Base-by-base conservation (phyloP, 192 early-diverging fungal genomes). In the Backusella circina region DNA sequence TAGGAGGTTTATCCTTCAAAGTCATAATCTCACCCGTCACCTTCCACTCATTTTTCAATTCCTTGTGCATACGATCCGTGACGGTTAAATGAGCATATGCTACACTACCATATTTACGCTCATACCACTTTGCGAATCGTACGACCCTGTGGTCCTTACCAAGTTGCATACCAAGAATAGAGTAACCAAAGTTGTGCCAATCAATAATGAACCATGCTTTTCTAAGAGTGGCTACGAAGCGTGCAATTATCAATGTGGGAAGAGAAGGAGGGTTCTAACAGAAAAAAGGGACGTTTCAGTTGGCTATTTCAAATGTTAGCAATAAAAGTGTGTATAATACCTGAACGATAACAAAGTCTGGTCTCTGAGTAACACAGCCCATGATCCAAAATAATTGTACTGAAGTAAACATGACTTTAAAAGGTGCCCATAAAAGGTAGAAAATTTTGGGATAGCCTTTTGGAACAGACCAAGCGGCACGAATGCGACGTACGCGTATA, bases 121-220 rank as follows among this genome's bases (percentile, higher is more conserved):
- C 94, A 76, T 91, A 93, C 88, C 75, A 70, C 72, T 86, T 82
- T 5, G 90, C 90, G 65, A 86, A 54, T 61, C 72, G 64, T 0
- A 94, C 90, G 10, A 95, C 82, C 26, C 47, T 76, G 39, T 86
- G 88, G 1, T 71, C 31, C 23, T 80, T 41, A 12, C 93, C 93
- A 26, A 96, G 73, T 57, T 84, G 88, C 35, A 96, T 74, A 10
- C 86, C 91, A 35, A 99, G 91, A 35, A 99, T 88, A 3, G 95
- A 92, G 78, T 90, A 93, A 26, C 97, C 97, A 80, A 96, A 96
- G 82, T 99, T 99, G 78, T 99, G 97, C 97, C 97, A 99, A 82
- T 99, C 97, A 51, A 99, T 95, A 57, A 98, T 85, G 5, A 99
- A 82, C 64, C 84, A 84, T 18, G 90, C 82, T 32, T 89, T 84